Base-by-base conservation (phyloP, 305 asterid species). In the Plantago coronopus region DNA sequence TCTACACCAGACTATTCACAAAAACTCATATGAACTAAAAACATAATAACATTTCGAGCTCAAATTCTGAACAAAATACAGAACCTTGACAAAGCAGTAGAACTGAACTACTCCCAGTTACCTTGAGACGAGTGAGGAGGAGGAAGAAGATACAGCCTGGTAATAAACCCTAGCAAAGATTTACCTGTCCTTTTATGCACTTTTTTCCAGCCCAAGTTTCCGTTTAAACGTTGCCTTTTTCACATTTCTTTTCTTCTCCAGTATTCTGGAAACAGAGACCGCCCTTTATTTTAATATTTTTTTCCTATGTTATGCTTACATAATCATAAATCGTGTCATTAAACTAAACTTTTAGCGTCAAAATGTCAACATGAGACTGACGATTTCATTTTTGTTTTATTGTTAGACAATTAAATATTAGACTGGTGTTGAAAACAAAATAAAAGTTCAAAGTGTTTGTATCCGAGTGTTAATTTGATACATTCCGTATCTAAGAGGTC, bases 101-200 rank as follows among this genome's bases (percentile, higher is more conserved):
- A 12, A 48, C 49, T 12, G 38, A 10, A 40, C 23, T 18, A 40
- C 23, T 18, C 31, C 16, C 43, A 38, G 15, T 40, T n/a, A 18
- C 61, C 63, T 18, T 3, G 31, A 13, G 61, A 38, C 54, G 18
- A 5, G 48, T 5, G 22, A 25, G 58, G 62, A 48, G 9, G 40
- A 31, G 7, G 38, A 31, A 31, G 7, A 50, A 3, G 3, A 44
- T 56, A 51, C 18, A n/a, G 25, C 56, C 38, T 11, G 59, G 20
- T 40, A 49, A 21, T 25, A 58, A 77, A 70, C 79, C 82, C 82
- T 64, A 77, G 59, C 53, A 16, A 54, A 37, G 27, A 37, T 47
- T 57, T 48, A 2, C 7, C 17, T 10, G 16, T 20, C 38, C 47
- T 12, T 20, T 17, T 17, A 55, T 0, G 17, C 1, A 17, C 34